phyloP scores from a whole-genome alignment of 495 filamentous ascomycete species.

The Evansstolkia leycettana region DNA sequence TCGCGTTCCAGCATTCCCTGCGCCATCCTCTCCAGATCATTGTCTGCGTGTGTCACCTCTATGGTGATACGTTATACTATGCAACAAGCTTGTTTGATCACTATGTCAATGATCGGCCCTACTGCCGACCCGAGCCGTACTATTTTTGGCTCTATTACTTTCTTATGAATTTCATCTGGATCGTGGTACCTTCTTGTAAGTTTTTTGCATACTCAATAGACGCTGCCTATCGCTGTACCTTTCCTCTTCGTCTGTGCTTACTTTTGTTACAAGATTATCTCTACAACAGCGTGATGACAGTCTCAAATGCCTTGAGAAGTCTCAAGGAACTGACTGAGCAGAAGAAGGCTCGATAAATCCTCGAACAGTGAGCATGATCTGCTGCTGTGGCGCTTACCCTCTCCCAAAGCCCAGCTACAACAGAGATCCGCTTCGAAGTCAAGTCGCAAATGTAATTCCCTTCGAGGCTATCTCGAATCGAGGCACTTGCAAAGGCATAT shows the following conservation, averaged over 20 bases:
- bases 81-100: conserved; percentile 63
- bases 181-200: conserved; percentile 55
- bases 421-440: too few species aligned
- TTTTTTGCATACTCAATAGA: conserved; percentile 3
- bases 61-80: conserved; percentile 79
- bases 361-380: too few species aligned
- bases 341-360: conserved; percentile 24
- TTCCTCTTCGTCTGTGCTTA: too few species aligned
- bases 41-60: conserved; percentile 70
- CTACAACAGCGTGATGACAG: conserved; percentile 32
- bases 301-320: conserved; percentile 32
- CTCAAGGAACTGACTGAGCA: conserved; percentile 23
- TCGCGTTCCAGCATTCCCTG: conserved; percentile 43
- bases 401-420: too few species aligned
- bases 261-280: conserved; percentile 41
- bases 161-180: conserved; percentile 80
- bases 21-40: conserved; percentile 62
- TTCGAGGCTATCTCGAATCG: too few species aligned
- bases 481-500: too few species aligned
- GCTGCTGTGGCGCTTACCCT: too few species aligned
- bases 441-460: too few species aligned
- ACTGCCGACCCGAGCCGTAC: conserved; percentile 63
- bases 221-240: conserved; percentile 10
- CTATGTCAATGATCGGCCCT: conserved; percentile 39
- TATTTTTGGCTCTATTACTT: conserved; percentile 90